Evolutionary conservation across 1,139 yeast species (phyloP).

Genomic region (Citeromyces siamensis): DNA sequence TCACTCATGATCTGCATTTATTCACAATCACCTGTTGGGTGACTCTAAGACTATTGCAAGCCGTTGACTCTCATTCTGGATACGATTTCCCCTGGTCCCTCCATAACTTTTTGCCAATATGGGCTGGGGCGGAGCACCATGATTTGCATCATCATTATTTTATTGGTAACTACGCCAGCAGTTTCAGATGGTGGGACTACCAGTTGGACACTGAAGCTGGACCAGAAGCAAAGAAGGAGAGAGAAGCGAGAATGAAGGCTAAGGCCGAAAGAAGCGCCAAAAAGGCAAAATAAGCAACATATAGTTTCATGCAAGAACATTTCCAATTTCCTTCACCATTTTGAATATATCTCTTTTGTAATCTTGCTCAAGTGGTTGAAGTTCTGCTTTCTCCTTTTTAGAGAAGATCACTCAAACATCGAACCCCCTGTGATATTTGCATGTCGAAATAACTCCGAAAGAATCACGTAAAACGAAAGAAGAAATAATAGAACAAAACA

Average conservation of each 20-base stretch:
- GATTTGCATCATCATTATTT: conserved; percentile 94
- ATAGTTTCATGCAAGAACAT: no score
- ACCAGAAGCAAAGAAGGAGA: conserved; percentile 46
- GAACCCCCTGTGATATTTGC: no score
- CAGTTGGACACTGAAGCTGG: conserved; percentile 79
- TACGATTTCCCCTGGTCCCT: conserved; percentile 97
- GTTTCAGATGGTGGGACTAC: conserved; percentile 95
- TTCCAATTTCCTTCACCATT: not conserved
- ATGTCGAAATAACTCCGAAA: no score
- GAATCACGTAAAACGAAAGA: no score
- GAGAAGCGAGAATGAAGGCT: conserved; percentile 46
- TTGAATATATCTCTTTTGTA: no score
- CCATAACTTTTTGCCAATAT: conserved; percentile 81
- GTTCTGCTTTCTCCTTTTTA: no score
- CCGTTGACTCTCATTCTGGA: conserved; percentile 95
- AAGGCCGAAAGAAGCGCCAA: conserved; percentile 30
- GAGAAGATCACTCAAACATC: no score
- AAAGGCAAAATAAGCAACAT: conserved; percentile 1
- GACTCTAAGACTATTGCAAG: conserved; percentile 75
- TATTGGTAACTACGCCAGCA: conserved; percentile 82
- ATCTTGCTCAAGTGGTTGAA: no score
- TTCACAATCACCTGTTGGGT: conserved; percentile 85
- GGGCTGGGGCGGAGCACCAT: conserved; percentile 99
- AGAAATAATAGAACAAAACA: no score
- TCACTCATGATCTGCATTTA: conserved; percentile 61